Conservation (phyloP, 2,329 filamentous ascomycete species). For the Aspergillus sp. region DNA sequence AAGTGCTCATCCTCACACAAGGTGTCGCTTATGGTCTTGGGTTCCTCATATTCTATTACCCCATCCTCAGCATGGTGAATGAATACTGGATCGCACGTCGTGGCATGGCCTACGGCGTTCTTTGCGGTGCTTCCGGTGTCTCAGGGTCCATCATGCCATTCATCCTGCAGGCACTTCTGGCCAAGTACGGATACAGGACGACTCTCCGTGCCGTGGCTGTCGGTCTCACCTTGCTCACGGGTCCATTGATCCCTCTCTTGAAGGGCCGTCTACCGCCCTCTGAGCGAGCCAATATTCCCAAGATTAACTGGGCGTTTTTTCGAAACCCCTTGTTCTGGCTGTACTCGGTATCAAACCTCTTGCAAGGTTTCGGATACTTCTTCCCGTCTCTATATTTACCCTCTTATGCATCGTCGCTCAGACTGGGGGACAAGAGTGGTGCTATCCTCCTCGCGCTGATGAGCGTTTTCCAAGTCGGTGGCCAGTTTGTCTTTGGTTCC, state of each 20-base stretch:
- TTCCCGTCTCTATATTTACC: conserved; percentile 10
- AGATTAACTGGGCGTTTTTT: neutral
- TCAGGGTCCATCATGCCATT: conserved; percentile 54
- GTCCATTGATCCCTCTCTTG: conserved; percentile 41
- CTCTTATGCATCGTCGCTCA: conserved; percentile 3
- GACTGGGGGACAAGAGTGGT: neutral
- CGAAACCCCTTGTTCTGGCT: conserved; percentile 11
- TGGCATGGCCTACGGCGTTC: conserved; percentile 50
- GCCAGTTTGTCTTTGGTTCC: conserved; percentile 9
- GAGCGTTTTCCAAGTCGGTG: conserved; percentile 4
- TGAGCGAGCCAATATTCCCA: neutral
- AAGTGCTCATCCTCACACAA: conserved; percentile 33
- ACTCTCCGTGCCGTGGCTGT: conserved; percentile 52
- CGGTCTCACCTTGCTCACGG: conserved; percentile 26
- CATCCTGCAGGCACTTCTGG: conserved; percentile 49
- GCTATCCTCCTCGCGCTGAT: conserved; percentile 9
- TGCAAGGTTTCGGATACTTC: conserved; percentile 14
- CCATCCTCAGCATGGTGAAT: conserved; percentile 48
- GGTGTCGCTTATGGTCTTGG: conserved; percentile 47
- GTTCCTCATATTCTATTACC: conserved; percentile 54
- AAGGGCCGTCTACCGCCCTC: conserved; percentile 28
- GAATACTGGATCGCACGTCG: conserved; percentile 57
- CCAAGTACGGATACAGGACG: conserved; percentile 48
- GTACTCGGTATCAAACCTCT: conserved; percentile 4
- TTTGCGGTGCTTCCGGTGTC: conserved; percentile 39